Evolutionary conservation across 2,329 filamentous ascomycete species (phyloP).

Genomic region (Fonsecaea erecta): DNA sequence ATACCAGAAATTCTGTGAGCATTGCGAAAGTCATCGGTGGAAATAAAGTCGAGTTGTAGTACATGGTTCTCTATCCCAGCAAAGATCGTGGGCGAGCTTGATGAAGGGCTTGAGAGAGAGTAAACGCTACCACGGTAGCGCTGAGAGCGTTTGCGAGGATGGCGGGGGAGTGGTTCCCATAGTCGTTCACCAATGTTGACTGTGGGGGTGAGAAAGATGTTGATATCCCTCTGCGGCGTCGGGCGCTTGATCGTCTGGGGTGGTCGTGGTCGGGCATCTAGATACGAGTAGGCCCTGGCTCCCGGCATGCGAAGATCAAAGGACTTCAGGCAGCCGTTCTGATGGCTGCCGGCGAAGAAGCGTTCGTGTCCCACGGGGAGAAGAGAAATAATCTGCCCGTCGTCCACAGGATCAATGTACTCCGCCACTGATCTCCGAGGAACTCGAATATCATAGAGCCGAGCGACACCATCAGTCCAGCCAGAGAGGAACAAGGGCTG

Average conservation of each 20-base stretch:
- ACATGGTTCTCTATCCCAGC: conserved; percentile 50
- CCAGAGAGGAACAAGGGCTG: conserved; percentile 64
- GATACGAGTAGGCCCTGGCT: conserved; percentile 45
- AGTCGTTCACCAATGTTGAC: conserved; percentile 25
- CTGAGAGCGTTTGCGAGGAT: conserved; percentile 18
- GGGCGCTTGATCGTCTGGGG: background rate
- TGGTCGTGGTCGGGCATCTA: conserved; percentile 22
- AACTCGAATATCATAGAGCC: conserved; percentile 66
- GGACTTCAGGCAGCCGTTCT: conserved; percentile 64
- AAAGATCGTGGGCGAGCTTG: conserved; percentile 52
- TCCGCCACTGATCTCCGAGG: conserved; percentile 52
- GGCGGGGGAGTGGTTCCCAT: conserved; percentile 32
- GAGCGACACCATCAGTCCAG: conserved; percentile 62
- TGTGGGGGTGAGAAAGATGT: conserved; percentile 49
- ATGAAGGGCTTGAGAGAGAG: conserved; percentile 51
- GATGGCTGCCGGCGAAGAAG: conserved; percentile 61
- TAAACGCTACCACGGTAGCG: conserved; percentile 53
- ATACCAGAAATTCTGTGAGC: background rate
- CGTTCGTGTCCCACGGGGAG: conserved; percentile 61
- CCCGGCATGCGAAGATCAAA: conserved; percentile 64
- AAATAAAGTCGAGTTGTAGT: conserved; percentile 50
- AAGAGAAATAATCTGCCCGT: conserved; percentile 63
- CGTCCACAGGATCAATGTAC: conserved; percentile 62
- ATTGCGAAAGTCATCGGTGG: conserved; percentile 48
- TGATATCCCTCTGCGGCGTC: conserved; percentile 43